Percentiles rank a stretch among this genome's conserved stretches.
phyloP scores from a whole-genome alignment of 2,329 filamentous ascomycete species.

The Penicillium fuscoglaucum region DNA sequence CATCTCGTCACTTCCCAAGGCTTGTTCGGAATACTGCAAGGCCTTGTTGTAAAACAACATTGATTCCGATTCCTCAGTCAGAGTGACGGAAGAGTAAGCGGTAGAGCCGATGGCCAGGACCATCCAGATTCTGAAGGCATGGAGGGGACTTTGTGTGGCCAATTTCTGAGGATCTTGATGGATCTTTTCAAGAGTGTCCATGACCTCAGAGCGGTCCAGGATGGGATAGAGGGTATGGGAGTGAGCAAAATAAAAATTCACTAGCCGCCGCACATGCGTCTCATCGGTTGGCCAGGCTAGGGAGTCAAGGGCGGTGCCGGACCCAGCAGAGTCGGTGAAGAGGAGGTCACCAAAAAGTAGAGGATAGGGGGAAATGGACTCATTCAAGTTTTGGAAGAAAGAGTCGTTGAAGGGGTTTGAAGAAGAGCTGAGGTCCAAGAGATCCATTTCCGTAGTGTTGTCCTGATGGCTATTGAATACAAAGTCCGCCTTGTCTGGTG shows the following conservation, averaged over 20 bases:
- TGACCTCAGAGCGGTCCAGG: slow-evolving; percentile 40
- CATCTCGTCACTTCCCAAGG: slow-evolving; percentile 43
- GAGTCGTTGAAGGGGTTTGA: slow-evolving; percentile 16
- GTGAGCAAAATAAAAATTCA: slow-evolving; percentile 51
- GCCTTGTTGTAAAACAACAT: slow-evolving; percentile 49
- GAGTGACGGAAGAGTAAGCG: slow-evolving; percentile 45
- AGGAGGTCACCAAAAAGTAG: slow-evolving; percentile 4
- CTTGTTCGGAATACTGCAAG: slow-evolving; percentile 44
- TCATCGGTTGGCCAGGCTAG: slow-evolving; percentile 14
- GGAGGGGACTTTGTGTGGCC: slow-evolving; percentile 33
- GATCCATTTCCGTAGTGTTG: slow-evolving; percentile 7
- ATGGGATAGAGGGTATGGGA: slow-evolving; percentile 52
- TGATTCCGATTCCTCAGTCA: slow-evolving; percentile 48
- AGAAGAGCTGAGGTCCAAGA: slow-evolving; percentile 1
- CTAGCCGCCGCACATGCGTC: slow-evolving; percentile 33
- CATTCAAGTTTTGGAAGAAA: slow-evolving; percentile 10
- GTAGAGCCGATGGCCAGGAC: slow-evolving; percentile 52
- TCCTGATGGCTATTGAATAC: slow-evolving; percentile 34
- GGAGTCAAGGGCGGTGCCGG: slow-evolving; percentile 9
- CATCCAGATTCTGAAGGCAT: slow-evolving; percentile 51
- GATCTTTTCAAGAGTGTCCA: background rate
- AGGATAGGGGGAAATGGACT: slow-evolving; percentile 4
- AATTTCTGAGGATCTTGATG: background rate
- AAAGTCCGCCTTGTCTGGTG: slow-evolving; percentile 47
- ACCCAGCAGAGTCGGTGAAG: background rate